A percentile compares a stretch with the other conserved stretches of the same genome.
Evolutionary conservation across 179 eudicot species (phyloP).

Genomic region (Nepenthes alata): DNA sequence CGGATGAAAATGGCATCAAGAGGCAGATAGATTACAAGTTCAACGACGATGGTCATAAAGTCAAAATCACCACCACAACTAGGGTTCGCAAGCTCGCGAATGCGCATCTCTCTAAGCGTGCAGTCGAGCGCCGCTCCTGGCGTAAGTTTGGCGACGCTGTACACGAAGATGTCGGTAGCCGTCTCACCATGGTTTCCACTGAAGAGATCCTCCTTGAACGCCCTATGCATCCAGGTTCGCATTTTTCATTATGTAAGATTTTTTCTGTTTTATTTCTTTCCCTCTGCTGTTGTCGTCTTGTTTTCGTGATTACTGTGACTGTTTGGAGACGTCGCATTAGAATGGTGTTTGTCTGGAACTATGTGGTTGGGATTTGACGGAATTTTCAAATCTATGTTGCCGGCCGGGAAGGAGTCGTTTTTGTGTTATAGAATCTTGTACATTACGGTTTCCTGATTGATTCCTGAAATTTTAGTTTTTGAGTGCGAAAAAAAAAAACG

Average conservation of each 20-base stretch:
- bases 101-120: conserved; percentile 56
- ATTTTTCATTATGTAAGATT: neutral
- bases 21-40: conserved; percentile 36
- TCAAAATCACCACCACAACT: conserved; percentile 53
- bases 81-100: conserved; percentile 55
- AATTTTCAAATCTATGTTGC: too few relatives aligned
- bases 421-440: too few relatives aligned
- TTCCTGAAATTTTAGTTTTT: too few relatives aligned
- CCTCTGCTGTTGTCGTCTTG: neutral
- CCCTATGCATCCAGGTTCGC: conserved; percentile 43
- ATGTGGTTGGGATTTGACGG: too few relatives aligned
- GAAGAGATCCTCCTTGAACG: conserved; percentile 65
- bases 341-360: too few relatives aligned
- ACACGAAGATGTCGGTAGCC: conserved; percentile 45
- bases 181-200: conserved; percentile 52
- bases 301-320: too few relatives aligned
- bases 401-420: too few relatives aligned
- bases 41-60: conserved; percentile 35
- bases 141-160: conserved; percentile 68
- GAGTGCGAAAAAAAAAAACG: too few relatives aligned
- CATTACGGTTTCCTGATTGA: too few relatives aligned
- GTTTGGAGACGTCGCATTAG: too few relatives aligned
- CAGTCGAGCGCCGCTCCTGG: conserved; percentile 67
- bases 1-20: conserved; percentile 41
- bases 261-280: neutral